Conservation (phyloP, 192 early-diverging fungal species). For the Coemansia sp. region DNA sequence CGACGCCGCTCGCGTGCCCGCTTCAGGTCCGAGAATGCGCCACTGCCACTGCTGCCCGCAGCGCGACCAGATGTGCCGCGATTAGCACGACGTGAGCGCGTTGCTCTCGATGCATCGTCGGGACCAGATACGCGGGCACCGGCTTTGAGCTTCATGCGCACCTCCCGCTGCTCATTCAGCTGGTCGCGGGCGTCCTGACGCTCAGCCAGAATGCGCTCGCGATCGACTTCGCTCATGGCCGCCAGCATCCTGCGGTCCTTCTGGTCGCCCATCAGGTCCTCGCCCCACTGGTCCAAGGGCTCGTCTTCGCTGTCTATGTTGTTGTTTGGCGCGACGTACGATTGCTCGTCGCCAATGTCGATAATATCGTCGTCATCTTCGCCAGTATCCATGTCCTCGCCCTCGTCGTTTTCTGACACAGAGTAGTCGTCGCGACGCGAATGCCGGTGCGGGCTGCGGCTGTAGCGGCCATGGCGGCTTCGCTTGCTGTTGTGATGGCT, state of each 20-base stretch:
- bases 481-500: conserved; percentile 13
- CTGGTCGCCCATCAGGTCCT: conserved; percentile 74
- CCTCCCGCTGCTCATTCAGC: conserved; percentile 47
- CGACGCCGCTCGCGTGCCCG: conserved; percentile 57
- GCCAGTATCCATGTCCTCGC: conserved; percentile 34
- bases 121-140: conserved; percentile 15
- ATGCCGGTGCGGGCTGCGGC: conserved; percentile 20
- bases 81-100: conserved; percentile 6
- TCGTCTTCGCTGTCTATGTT: conserved; percentile 61
- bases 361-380: conserved; percentile 47
- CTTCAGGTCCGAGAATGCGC: conserved; percentile 59
- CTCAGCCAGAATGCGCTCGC: conserved; percentile 77
- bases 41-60: background rate
- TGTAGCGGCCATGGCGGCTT: conserved; percentile 28
- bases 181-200: conserved; percentile 65
- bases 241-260: conserved; percentile 63
- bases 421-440: conserved; percentile 34
- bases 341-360: conserved; percentile 44
- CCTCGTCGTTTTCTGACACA: conserved; percentile 32
- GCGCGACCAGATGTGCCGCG: background rate
- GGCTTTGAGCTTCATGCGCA: conserved; percentile 42
- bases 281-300: conserved; percentile 71
- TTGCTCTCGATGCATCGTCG: conserved; percentile 6
- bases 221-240: conserved; percentile 71
- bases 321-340: conserved; percentile 13